A percentile compares a stretch with the other conserved stretches of the same genome.
Evolutionary conservation across 495 filamentous ascomycete genomes (phyloP).

Genomic region (Mytilinidion resinicola): DNA sequence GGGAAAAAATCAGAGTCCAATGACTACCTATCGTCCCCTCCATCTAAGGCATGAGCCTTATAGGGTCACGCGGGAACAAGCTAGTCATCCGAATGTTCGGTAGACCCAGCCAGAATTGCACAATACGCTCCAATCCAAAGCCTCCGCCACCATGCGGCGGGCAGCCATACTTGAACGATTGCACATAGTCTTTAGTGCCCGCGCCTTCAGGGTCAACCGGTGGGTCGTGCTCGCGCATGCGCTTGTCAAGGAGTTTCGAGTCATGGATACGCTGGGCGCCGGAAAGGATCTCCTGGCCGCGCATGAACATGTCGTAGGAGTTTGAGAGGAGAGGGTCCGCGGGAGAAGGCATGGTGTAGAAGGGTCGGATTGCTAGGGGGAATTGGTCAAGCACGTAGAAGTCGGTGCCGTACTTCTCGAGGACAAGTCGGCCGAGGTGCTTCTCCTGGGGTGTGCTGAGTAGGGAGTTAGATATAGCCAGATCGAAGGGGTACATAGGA

Average conservation of each 20-base stretch:
- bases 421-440: slow-evolving; percentile 77
- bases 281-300: slow-evolving; percentile 82
- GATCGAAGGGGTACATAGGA: background rate
- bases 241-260: slow-evolving; percentile 58
- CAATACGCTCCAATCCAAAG: slow-evolving; percentile 80
- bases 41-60: slow-evolving; percentile 63
- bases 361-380: slow-evolving; percentile 75
- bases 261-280: slow-evolving; percentile 83
- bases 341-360: slow-evolving; percentile 81
- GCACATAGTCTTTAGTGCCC: slow-evolving; percentile 78
- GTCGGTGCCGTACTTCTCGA: slow-evolving; percentile 78
- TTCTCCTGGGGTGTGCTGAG: slow-evolving; percentile 73
- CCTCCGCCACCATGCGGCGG: slow-evolving; percentile 82
- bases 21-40: too few relatives aligned
- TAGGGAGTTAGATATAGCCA: slow-evolving; percentile 27
- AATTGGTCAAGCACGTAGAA: slow-evolving; percentile 93
- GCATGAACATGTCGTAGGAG: slow-evolving; percentile 91
- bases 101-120: slow-evolving; percentile 80
- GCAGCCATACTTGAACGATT: slow-evolving; percentile 71
- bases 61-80: slow-evolving; percentile 79
- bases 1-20: too few relatives aligned
- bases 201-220: slow-evolving; percentile 60
- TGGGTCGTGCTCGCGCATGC: slow-evolving; percentile 61
- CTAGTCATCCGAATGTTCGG: slow-evolving; percentile 74
- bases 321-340: slow-evolving; percentile 58